These are phyloP conservation scores for Monosporozyma aquatica DNA, from an alignment of 805 yeast genomes.

Conservation along the genomic window DNA sequence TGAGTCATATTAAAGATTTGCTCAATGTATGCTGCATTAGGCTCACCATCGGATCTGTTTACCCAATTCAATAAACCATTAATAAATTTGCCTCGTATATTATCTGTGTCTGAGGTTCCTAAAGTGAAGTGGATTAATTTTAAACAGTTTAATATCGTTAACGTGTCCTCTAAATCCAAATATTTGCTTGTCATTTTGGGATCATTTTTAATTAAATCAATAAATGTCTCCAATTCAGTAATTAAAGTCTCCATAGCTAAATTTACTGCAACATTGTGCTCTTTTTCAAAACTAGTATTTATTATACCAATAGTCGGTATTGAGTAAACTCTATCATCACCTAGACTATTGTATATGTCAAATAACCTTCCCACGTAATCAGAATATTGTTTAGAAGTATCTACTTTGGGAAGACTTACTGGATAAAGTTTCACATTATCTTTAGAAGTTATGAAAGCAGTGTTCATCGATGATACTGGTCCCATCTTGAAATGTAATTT, in stretches of 20 bases:
- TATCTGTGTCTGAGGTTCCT: slow-evolving; percentile 27
- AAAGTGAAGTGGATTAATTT: slow-evolving; percentile 37
- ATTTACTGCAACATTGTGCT: slow-evolving; percentile 33
- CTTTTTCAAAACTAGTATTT: slow-evolving; percentile 26
- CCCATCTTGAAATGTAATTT: slow-evolving; percentile 39
- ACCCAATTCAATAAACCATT: slow-evolving; percentile 50
- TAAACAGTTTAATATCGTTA: slow-evolving; percentile 49
- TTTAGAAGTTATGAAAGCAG: slow-evolving; percentile 32
- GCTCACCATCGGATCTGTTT: slow-evolving; percentile 60
- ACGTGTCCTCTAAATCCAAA: slow-evolving; percentile 36
- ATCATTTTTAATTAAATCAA: slow-evolving; percentile 27
- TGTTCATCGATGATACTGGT: slow-evolving; percentile 34
- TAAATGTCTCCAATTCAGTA: slow-evolving; percentile 29
- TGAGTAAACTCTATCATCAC: slow-evolving; percentile 36
- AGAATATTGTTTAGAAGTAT: slow-evolving; percentile 35
- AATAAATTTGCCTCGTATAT: slow-evolving; percentile 32
- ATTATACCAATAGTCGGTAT: slow-evolving; percentile 35
- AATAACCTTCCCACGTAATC: slow-evolving; percentile 43
- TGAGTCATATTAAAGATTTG: slow-evolving; percentile 29
- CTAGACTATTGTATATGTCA: slow-evolving; percentile 43
- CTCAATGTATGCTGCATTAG: slow-evolving; percentile 43
- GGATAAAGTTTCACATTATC: slow-evolving; percentile 38
- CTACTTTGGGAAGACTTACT: slow-evolving; percentile 34
- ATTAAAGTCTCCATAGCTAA: slow-evolving; percentile 29
- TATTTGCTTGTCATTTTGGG: slow-evolving; percentile 24